Evolutionary conservation across 73 alveolate genomes (phyloP).

Genomic region (Breviolum minutum): DNA sequence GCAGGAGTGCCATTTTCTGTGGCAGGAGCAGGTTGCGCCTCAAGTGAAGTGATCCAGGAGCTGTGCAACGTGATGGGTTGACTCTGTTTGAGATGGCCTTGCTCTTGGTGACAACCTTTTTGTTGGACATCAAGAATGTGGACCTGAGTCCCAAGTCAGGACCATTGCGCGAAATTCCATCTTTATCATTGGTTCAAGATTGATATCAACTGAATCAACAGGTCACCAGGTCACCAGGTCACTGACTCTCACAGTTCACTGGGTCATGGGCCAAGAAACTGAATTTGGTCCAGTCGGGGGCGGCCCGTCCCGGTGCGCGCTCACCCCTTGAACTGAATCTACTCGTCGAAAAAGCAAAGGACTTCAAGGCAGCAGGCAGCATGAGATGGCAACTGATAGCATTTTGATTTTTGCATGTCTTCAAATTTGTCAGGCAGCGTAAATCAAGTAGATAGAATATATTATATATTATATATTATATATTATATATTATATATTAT

Average conservation of each 20-base stretch:
- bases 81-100: slow-evolving; percentile 6
- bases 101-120: slow-evolving; percentile 86
- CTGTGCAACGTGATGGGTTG: not conserved
- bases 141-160: slow-evolving; percentile 1
- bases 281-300: slow-evolving; percentile 38
- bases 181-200: too few species aligned
- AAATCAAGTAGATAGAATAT: too few species aligned
- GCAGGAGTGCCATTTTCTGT: slow-evolving; percentile 59
- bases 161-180: not conserved
- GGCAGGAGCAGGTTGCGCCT: slow-evolving; percentile 89
- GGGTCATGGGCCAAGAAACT: not conserved
- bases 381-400: too few species aligned
- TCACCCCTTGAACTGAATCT: slow-evolving; percentile 51
- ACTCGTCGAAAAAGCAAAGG: too few species aligned
- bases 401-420: not conserved
- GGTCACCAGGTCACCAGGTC: too few species aligned
- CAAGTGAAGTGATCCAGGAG: not conserved
- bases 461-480: too few species aligned
- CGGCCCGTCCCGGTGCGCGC: slow-evolving; percentile 67
- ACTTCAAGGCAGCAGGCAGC: too few species aligned
- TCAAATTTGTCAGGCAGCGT: too few species aligned
- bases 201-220: too few species aligned
- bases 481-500: too few species aligned
- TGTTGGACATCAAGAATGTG: slow-evolving; percentile 57
- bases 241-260: not conserved